A percentile compares a stretch with the other conserved stretches of the same genome.
Conservation (phyloP, 495 filamentous ascomycete species). For the Tricharina praecox region DNA sequence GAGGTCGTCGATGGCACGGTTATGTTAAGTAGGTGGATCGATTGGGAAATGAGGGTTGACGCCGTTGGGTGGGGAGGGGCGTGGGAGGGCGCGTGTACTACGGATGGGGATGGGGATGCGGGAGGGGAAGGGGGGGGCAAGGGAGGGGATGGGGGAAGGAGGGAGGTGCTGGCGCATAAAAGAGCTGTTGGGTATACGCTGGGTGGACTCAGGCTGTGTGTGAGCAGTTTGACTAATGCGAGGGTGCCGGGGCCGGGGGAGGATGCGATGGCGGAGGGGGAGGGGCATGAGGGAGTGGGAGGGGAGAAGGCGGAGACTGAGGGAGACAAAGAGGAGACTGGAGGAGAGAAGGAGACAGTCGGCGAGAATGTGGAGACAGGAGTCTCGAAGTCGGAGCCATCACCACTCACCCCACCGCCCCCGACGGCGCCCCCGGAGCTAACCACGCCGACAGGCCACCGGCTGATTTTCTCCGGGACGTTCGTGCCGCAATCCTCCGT, state of each 20-base stretch:
- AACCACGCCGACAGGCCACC: too few species aligned
- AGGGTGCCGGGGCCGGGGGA: constrained; percentile 34
- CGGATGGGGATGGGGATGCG: not conserved
- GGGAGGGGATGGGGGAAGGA: too few species aligned
- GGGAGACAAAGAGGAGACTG: not conserved
- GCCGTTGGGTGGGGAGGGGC: constrained; percentile 32
- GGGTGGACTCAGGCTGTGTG: constrained; percentile 30
- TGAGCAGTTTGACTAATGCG: too few species aligned
- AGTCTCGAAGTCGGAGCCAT: not conserved
- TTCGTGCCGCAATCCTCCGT: too few species aligned
- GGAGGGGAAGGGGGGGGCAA: too few species aligned
- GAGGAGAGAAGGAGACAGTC: not conserved
- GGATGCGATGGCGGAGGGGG: constrained; percentile 23
- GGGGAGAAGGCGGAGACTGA: not conserved
- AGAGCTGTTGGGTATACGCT: constrained; percentile 35
- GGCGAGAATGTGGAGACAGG: not conserved
- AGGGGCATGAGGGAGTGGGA: not conserved
- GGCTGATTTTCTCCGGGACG: too few species aligned
- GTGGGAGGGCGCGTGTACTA: constrained; percentile 37
- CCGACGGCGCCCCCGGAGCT: too few species aligned
- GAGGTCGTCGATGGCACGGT: constrained; percentile 8
- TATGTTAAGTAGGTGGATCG: constrained; percentile 9
- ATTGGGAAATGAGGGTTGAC: not conserved
- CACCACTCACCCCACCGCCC: too few species aligned
- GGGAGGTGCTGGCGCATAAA: constrained; percentile 33